A percentile compares a stretch with the other conserved stretches of the same genome.
Conservation (phyloP, 768 basidiomycete genomes). For the Mycena haematopus region DNA sequence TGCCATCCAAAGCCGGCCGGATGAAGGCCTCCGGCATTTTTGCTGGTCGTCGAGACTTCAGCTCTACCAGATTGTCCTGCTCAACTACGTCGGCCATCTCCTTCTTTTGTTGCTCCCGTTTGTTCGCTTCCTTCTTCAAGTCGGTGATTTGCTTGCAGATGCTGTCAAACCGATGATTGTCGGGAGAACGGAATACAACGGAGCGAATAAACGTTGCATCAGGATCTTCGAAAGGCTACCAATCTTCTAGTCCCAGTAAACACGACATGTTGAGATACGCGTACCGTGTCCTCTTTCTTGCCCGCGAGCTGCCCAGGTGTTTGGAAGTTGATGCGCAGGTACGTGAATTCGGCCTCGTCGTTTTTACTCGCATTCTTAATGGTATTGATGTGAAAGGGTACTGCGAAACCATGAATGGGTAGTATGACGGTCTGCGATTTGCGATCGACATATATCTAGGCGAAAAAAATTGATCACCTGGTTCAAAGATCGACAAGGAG, state of each 20-base stretch:
- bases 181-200: conserved; percentile 90
- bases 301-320: conserved; percentile 97
- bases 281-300: conserved; percentile 96
- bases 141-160: conserved; percentile 93
- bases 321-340: conserved; percentile 96
- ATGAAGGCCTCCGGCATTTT: conserved; percentile 93
- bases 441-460: conserved; percentile 88
- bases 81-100: conserved; percentile 98
- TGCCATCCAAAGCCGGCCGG: conserved; percentile 92
- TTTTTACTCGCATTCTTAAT: conserved; percentile 98
- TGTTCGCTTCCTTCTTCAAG: conserved; percentile 95
- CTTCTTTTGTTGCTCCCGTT: conserved; percentile 96
- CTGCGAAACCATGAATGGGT: conserved; percentile 94
- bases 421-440: conserved; percentile 89
- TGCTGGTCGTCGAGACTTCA: conserved; percentile 86
- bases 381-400: conserved; percentile 97
- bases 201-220: conserved; percentile 97
- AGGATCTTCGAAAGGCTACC: conserved; percentile 93
- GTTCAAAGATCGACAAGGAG: conserved; percentile 15
- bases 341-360: conserved; percentile 94
- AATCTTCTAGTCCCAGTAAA: neutral
- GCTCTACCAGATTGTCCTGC: conserved; percentile 87
- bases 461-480: neutral
- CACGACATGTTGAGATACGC: conserved; percentile 23
- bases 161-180: conserved; percentile 86